Percentiles rank a stretch among this genome's conserved stretches.
Evolutionary conservation across 371 early-diverging fungal genomes (phyloP).

Genomic region (Phascolomyces articulosus): DNA sequence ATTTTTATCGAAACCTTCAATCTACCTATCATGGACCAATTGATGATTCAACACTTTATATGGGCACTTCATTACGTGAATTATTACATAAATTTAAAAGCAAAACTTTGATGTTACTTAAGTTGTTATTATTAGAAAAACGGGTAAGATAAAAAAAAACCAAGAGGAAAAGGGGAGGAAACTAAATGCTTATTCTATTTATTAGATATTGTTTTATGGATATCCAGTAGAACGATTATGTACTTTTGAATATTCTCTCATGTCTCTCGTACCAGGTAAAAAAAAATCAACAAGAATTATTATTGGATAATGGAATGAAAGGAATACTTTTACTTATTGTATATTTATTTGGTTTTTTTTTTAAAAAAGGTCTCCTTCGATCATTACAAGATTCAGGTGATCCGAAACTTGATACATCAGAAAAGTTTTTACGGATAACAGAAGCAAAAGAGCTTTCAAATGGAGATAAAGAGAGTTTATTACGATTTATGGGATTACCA

Average conservation of each 20-base stretch:
- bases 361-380: constrained; percentile 47
- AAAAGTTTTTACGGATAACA: constrained; percentile 21
- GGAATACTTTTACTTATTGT: too few relatives aligned
- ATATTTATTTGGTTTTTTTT: neutral
- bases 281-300: neutral
- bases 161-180: neutral
- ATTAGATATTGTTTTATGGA: constrained; percentile 81
- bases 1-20: constrained; percentile 65
- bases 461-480: constrained; percentile 50
- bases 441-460: constrained; percentile 36
- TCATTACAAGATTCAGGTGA: constrained; percentile 69
- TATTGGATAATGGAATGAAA: neutral
- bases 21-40: constrained; percentile 60
- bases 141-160: constrained; percentile 36
- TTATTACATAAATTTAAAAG: constrained; percentile 72
- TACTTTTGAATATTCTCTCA: constrained; percentile 79
- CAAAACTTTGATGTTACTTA: constrained; percentile 76
- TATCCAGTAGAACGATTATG: constrained; percentile 80
- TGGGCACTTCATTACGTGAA: constrained; percentile 78
- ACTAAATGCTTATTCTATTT: neutral
- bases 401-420: constrained; percentile 50
- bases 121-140: constrained; percentile 76
- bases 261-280: constrained; percentile 70
- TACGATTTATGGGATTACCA: constrained; percentile 69
- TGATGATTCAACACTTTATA: constrained; percentile 70